Percentiles rank a stretch among this genome's conserved stretches.
phyloP scores from a whole-genome alignment of 2,329 filamentous ascomycete species.

The Cryphonectria radicalis region DNA sequence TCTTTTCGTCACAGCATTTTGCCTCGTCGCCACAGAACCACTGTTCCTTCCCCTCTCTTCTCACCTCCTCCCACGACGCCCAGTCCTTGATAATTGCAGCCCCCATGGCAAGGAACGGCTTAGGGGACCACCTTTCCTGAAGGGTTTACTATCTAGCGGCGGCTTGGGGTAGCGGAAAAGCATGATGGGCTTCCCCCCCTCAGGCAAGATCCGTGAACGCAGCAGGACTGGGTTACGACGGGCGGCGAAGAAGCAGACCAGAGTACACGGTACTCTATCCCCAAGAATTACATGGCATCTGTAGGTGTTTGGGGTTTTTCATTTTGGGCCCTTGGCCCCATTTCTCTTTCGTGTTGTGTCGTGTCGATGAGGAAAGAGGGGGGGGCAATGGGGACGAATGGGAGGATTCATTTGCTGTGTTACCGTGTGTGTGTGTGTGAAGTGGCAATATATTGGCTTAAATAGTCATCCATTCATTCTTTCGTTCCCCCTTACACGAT shows the following conservation, averaged over 20 bases:
- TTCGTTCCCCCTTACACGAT: background rate
- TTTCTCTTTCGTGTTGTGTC: background rate
- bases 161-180: background rate
- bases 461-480: background rate
- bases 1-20: background rate
- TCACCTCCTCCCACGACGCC: no score
- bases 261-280: background rate
- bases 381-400: no score
- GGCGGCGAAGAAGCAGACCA: background rate
- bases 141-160: background rate
- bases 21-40: background rate
- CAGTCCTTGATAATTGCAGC: background rate
- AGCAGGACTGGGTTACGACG: no score
- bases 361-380: no score
- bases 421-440: background rate
- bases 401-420: background rate
- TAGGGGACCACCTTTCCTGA: background rate
- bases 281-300: no score
- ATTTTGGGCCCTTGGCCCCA: no score
- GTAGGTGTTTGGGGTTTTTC: no score
- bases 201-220: background rate
- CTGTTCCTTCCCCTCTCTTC: no score
- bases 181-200: background rate
- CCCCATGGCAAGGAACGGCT: no score
- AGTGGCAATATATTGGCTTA: background rate